phyloP scores from a whole-genome alignment of 2,329 filamentous ascomycete genomes.

The Fusarium duplospermum region DNA sequence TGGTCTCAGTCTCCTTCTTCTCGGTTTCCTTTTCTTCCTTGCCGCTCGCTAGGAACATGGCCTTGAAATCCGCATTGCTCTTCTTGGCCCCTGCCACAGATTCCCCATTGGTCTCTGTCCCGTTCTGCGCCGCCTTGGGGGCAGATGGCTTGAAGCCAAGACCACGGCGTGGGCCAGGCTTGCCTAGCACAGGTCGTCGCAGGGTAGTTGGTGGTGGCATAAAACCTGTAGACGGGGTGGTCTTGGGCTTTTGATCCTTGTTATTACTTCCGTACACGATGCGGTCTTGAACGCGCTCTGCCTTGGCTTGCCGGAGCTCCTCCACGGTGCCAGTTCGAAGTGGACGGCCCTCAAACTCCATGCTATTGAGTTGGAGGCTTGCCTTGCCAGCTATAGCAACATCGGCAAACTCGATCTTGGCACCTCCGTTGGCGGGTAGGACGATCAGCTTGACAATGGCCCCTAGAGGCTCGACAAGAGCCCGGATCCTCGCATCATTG shows the following conservation, averaged over 20 bases:
- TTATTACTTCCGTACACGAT: conserved; percentile 47
- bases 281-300: conserved; percentile 50
- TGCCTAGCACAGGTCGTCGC: conserved; percentile 57
- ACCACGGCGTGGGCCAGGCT: conserved; percentile 54
- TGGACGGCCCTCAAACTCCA: conserved; percentile 65
- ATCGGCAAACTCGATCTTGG: conserved; percentile 84
- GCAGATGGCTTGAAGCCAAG: conserved; percentile 55
- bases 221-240: conserved; percentile 44
- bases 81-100: conserved; percentile 52
- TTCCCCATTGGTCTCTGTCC: conserved; percentile 43
- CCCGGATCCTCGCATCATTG: conserved; percentile 84
- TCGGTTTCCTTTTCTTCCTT: conserved; percentile 12
- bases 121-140: conserved; percentile 22
- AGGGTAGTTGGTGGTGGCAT: conserved; percentile 59
- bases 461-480: conserved; percentile 77
- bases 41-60: conserved; percentile 56
- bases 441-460: conserved; percentile 80
- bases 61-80: conserved; percentile 70
- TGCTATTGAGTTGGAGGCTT: conserved; percentile 67
- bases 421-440: conserved; percentile 84
- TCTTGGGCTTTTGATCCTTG: conserved; percentile 43
- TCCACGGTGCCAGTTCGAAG: conserved; percentile 66
- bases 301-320: conserved; percentile 65
- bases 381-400: conserved; percentile 79
- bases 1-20: conserved; percentile 5